phyloP scores from a whole-genome alignment of 2,329 filamentous ascomycete species.

The Dactylellina drechsleri region DNA sequence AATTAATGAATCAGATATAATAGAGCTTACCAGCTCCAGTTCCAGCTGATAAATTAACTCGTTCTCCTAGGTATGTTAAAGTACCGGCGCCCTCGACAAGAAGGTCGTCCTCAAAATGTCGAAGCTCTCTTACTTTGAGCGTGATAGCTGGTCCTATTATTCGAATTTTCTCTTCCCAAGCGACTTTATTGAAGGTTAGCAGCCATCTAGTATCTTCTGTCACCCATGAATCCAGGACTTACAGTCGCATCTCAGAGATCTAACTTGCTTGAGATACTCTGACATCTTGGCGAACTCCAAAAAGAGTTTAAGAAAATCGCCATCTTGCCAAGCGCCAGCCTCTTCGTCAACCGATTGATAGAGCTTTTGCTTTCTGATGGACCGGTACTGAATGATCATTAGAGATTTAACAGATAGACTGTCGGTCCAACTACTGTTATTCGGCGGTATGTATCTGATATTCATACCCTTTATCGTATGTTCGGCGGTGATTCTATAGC shows the following conservation, averaged over 20 bases:
- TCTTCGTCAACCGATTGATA: slow-evolving; percentile 35
- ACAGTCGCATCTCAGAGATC: slow-evolving; percentile 50
- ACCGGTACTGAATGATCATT: slow-evolving; percentile 53
- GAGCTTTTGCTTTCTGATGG: slow-evolving; percentile 50
- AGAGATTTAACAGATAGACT: slow-evolving; percentile 31
- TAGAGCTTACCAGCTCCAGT: not conserved
- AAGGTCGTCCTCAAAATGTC: slow-evolving; percentile 41
- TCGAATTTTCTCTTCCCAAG: slow-evolving; percentile 49
- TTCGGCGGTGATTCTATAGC: slow-evolving; percentile 38
- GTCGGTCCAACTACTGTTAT: slow-evolving; percentile 44
- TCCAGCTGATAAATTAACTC: slow-evolving; percentile 39
- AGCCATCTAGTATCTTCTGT: too few relatives aligned
- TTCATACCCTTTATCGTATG: slow-evolving; percentile 47
- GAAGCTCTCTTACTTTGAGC: slow-evolving; percentile 40
- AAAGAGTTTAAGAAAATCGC: slow-evolving; percentile 45
- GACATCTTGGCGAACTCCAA: slow-evolving; percentile 45
- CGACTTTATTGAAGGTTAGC: slow-evolving; percentile 13
- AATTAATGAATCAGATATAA: too few relatives aligned
- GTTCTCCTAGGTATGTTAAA: slow-evolving; percentile 42
- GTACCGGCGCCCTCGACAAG: slow-evolving; percentile 43
- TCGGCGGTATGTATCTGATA: slow-evolving; percentile 46
- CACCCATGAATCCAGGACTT: not conserved
- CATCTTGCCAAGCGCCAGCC: slow-evolving; percentile 34
- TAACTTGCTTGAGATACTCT: slow-evolving; percentile 39
- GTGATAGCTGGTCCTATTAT: slow-evolving; percentile 47